Conservation (phyloP, 225 moss, liverwort and hornwort genomes). For the Climacium dendroides region DNA sequence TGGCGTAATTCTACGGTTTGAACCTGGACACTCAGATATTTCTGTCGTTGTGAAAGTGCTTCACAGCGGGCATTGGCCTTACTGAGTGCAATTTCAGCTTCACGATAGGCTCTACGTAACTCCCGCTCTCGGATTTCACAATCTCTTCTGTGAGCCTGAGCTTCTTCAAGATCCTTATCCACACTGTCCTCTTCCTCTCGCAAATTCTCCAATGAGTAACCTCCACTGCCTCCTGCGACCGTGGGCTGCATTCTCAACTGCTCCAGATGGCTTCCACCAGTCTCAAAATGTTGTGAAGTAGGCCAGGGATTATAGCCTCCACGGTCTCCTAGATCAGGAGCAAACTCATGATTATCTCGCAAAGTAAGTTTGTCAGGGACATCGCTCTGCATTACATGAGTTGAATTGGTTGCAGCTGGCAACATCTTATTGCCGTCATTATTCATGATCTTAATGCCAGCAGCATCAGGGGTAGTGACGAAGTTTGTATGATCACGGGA, state of each 20-base stretch:
- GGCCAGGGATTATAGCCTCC: background rate
- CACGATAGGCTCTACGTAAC: conserved; percentile 54
- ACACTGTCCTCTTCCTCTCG: conserved; percentile 61
- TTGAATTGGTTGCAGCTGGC: background rate
- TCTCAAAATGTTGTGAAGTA: background rate
- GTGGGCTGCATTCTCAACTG: conserved; percentile 5
- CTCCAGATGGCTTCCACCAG: background rate
- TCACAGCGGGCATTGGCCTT: conserved; percentile 44
- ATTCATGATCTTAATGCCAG: background rate
- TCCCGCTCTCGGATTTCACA: conserved; percentile 56
- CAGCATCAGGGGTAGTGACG: background rate
- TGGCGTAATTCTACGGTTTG: conserved; percentile 35
- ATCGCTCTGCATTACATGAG: background rate
- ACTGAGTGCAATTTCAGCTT: conserved; percentile 47
- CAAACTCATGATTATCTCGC: background rate
- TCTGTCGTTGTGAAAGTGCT: conserved; percentile 34
- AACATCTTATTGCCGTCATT: background rate
- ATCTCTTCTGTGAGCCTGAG: conserved; percentile 36
- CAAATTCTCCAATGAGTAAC: conserved; percentile 20
- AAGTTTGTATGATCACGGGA: background rate
- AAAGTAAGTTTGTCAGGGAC: background rate
- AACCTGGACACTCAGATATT: conserved; percentile 34
- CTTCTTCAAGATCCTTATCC: conserved; percentile 60
- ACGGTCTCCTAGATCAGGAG: background rate
- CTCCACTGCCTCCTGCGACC: background rate